Conservation (phyloP, 192 early-diverging fungal genomes). For the Linnemannia elongata region DNA sequence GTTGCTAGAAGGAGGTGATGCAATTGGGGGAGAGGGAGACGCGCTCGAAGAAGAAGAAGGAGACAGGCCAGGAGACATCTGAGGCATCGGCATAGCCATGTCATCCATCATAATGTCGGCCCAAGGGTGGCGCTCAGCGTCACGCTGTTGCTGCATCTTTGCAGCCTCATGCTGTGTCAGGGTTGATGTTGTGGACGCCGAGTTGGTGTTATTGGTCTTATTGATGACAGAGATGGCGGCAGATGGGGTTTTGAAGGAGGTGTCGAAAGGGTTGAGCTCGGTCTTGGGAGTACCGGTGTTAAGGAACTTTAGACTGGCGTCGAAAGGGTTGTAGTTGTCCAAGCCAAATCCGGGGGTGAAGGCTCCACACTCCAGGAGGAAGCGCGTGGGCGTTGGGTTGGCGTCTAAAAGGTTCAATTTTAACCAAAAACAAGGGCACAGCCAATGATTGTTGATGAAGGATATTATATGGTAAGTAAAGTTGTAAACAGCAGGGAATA, state of each 20-base stretch:
- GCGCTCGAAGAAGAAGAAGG: slow-evolving; percentile 17
- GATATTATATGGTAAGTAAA: background rate
- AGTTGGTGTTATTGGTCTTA: background rate
- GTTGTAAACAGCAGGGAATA: background rate
- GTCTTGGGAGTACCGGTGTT: slow-evolving; percentile 41
- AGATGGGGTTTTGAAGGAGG: slow-evolving; percentile 27
- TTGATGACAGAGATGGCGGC: slow-evolving; percentile 9
- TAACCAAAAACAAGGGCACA: background rate
- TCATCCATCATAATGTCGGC: slow-evolving; percentile 31
- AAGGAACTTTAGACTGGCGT: slow-evolving; percentile 36
- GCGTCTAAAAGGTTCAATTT: slow-evolving; percentile 16
- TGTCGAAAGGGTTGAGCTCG: slow-evolving; percentile 48
- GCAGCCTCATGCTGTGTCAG: background rate
- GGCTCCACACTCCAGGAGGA: slow-evolving; percentile 51
- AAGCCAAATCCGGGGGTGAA: slow-evolving; percentile 49
- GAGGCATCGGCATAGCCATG: slow-evolving; percentile 22
- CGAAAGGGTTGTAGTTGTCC: slow-evolving; percentile 48
- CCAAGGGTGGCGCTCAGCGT: slow-evolving; percentile 24
- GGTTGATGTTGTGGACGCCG: background rate
- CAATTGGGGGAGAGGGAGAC: slow-evolving; percentile 23
- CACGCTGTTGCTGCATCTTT: background rate
- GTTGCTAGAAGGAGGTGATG: slow-evolving; percentile 8
- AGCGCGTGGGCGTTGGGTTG: slow-evolving; percentile 51
- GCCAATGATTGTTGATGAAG: background rate
- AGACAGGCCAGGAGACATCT: slow-evolving; percentile 41